Percentiles rank a stretch among this genome's conserved stretches.
phyloP scores from a whole-genome alignment of 2,329 filamentous ascomycete species.

The Xylaria sp. region DNA sequence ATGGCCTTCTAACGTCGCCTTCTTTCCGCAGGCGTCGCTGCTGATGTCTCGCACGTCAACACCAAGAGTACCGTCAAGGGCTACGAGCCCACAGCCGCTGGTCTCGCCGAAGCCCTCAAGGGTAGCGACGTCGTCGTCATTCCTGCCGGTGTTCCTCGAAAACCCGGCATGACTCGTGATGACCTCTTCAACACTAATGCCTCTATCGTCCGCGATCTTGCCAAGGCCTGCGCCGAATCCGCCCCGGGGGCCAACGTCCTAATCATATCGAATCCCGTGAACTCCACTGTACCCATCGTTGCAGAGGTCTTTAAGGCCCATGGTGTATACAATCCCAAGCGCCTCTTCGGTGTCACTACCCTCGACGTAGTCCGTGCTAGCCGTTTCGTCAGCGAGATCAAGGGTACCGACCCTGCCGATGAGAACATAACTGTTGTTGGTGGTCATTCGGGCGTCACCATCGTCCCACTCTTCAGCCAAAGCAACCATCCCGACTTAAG shows the following conservation, averaged over 20 bases:
- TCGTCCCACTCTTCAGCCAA: slow-evolving; percentile 97
- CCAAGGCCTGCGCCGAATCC: slow-evolving; percentile 90
- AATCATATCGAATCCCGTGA: slow-evolving; percentile 99
- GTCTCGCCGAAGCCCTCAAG: slow-evolving; percentile 82
- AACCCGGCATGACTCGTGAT: slow-evolving; percentile 99
- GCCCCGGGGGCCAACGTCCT: slow-evolving; percentile 94
- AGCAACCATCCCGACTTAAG: slow-evolving; percentile 85
- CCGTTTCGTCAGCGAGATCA: slow-evolving; percentile 96
- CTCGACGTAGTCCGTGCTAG: slow-evolving; percentile 98
- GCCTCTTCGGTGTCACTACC: slow-evolving; percentile 98
- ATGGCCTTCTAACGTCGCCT: not conserved
- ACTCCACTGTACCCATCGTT: slow-evolving; percentile 98
- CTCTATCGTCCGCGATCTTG: slow-evolving; percentile 97
- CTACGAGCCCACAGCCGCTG: slow-evolving; percentile 80
- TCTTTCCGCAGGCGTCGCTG: slow-evolving; percentile 80
- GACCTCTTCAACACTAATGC: slow-evolving; percentile 99
- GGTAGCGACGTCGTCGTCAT: slow-evolving; percentile 95
- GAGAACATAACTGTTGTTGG: slow-evolving; percentile 97
- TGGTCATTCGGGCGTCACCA: slow-evolving; percentile 97
- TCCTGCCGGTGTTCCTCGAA: slow-evolving; percentile 97
- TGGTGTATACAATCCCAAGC: slow-evolving; percentile 99
- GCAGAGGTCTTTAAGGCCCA: slow-evolving; percentile 95
- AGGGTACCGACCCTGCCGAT: slow-evolving; percentile 86
- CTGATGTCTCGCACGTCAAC: slow-evolving; percentile 99
- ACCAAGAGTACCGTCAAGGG: slow-evolving; percentile 95